phyloP scores from a whole-genome alignment of 1,139 yeast species.

The Geotrichum europaeum region DNA sequence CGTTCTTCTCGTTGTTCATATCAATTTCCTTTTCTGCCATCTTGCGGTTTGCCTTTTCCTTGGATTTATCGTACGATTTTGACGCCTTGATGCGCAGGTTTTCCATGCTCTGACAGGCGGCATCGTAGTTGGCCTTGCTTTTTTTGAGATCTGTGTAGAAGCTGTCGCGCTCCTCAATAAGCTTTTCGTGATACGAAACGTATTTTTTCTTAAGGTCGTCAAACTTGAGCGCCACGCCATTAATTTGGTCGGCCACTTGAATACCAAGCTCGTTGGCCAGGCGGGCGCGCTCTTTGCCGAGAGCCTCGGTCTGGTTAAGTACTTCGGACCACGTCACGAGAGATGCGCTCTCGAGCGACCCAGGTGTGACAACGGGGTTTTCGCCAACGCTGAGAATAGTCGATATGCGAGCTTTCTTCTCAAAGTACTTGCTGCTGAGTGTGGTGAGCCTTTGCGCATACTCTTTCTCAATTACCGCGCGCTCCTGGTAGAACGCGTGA shows the following conservation, averaged over 20 bases:
- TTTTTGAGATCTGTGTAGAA: conserved; percentile 63
- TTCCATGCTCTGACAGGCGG: conserved; percentile 76
- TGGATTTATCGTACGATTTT: conserved; percentile 41
- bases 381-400: conserved; percentile 83
- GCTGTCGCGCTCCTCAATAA: conserved; percentile 52
- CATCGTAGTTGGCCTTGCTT: conserved; percentile 71
- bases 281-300: conserved; percentile 60
- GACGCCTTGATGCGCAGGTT: conserved; percentile 67
- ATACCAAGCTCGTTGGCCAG: conserved; percentile 58
- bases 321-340: conserved; percentile 92
- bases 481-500: conserved; percentile 75
- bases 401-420: conserved; percentile 65
- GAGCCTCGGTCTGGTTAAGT: conserved; percentile 73
- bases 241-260: conserved; percentile 60
- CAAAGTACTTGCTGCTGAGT: conserved; percentile 64
- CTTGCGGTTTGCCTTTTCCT: conserved; percentile 55
- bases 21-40: conserved; percentile 59
- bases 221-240: conserved; percentile 49
- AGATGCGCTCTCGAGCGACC: conserved; percentile 88
- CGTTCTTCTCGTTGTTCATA: conserved; percentile 84
- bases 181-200: conserved; percentile 51
- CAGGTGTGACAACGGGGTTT: conserved; percentile 85
- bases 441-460: conserved; percentile 63
- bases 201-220: conserved; percentile 52
- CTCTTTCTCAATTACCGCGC: conserved; percentile 77